These are phyloP conservation scores for Circinella umbellata DNA, from an alignment of 371 early-diverging fungal species.

Conservation along the genomic window DNA sequence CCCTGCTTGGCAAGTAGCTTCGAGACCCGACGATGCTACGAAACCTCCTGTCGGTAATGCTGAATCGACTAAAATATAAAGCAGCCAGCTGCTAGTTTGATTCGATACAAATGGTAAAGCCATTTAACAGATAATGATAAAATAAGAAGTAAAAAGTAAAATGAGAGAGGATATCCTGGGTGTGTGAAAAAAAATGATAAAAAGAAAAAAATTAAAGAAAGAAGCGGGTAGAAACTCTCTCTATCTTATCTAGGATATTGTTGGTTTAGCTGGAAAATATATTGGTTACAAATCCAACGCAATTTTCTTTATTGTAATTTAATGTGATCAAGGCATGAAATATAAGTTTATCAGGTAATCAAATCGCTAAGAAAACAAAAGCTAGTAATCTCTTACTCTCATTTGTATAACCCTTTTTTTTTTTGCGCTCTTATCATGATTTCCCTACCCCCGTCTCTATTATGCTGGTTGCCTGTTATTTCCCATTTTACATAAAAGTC, in stretches of 20 bases:
- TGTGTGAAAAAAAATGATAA: neutral
- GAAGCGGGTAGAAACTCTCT: neutral
- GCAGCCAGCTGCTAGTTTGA: slow-evolving; percentile 69
- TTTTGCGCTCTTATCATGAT: too few relatives aligned
- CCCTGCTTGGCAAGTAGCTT: slow-evolving; percentile 71
- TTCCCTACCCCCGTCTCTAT: too few relatives aligned
- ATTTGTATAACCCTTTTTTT: too few relatives aligned
- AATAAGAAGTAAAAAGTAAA: neutral
- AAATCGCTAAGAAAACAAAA: too few relatives aligned
- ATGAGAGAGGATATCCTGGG: neutral
- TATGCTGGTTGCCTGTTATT: too few relatives aligned
- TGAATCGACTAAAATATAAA: slow-evolving; percentile 87
- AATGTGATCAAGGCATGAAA: too few relatives aligned
- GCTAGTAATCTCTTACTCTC: too few relatives aligned
- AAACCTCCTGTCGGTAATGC: slow-evolving; percentile 92
- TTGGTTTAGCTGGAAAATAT: neutral
- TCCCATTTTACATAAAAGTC: too few relatives aligned
- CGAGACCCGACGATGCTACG: slow-evolving; percentile 83
- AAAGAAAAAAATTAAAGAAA: neutral
- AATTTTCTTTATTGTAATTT: too few relatives aligned
- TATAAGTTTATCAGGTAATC: too few relatives aligned
- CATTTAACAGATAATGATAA: slow-evolving; percentile 11
- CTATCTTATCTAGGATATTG: neutral
- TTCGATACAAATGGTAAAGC: slow-evolving; percentile 40
- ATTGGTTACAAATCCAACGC: too few relatives aligned